Evolutionary conservation across 495 filamentous ascomycete genomes (phyloP), one percentile per base, ranked within the genome.

Genomic region (Talaromyces trachyspermus): DNA sequence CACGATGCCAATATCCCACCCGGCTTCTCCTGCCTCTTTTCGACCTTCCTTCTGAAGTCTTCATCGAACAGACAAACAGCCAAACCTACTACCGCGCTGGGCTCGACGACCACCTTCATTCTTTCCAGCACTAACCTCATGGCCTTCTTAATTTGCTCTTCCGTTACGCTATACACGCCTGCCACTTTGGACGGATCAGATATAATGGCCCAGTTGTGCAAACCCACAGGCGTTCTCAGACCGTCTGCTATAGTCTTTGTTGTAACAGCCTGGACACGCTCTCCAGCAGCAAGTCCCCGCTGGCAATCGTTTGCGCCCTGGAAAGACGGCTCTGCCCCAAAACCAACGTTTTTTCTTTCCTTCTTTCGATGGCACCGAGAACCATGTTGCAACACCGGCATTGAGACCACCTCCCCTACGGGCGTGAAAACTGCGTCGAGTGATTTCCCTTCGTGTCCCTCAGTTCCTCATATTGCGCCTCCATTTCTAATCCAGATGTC

Each of bases 51-150:
- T 51, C 88, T 70, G 55, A 95, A 95, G 20, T 87, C 86, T 61
- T 95, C 88, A 60, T 92, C 81, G 55, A 77, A 95, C 55, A 98
- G 62, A 48, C 80, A 83, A 4, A 85, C 84, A 4, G 92, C 92
- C 53, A 98, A 63, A 11, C 82, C 81, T 17, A 98, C 90, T 2
- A 84, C 88, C 2, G 90, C 78, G 62, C 86, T 90, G 39, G 92
- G 92, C 71, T 98, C 92, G 19, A 96, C 78, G 35, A 95, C 77
- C 35, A 95, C 67, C 79, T 97, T 97, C 77, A 95, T 81, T 49
- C 90, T 66, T 74, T 98, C 91, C 58, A 91, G 61, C 24, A 91
- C 85, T 55, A 96, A 59, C 50, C 71, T 65, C 78, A 97, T 70
- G 3, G 90, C 85, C 8, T 64, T 64, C 64, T 78, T 77, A 63